Conservation (phyloP, 352 stramenopile genomes). For the Pythium dissimile region DNA sequence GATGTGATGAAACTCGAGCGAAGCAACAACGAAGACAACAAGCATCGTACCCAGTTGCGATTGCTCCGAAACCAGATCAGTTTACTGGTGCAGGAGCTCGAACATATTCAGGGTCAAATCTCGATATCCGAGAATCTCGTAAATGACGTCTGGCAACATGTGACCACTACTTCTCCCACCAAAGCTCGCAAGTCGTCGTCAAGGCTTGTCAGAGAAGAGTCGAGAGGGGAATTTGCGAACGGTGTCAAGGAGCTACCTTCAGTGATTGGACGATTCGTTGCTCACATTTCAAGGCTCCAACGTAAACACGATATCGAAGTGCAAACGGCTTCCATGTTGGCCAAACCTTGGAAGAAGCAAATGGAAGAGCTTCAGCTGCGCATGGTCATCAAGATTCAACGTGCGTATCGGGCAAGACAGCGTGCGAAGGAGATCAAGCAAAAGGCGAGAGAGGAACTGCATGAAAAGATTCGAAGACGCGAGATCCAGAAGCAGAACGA, state of each 20-base stretch:
- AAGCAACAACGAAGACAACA: constrained; percentile 36
- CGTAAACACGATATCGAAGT: constrained; percentile 53
- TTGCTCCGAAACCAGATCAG: constrained; percentile 56
- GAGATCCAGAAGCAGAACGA: constrained; percentile 48
- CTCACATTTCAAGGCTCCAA: constrained; percentile 46
- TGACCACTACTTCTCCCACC: constrained; percentile 23
- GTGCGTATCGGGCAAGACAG: constrained; percentile 49
- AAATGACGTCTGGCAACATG: constrained; percentile 57
- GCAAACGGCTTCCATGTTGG: constrained; percentile 45
- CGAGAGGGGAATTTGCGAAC: constrained; percentile 2
- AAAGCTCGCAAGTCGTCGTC: neutral
- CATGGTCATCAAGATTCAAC: constrained; percentile 74
- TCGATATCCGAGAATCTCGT: constrained; percentile 39
- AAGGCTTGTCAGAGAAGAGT: neutral
- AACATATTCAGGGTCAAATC: constrained; percentile 57
- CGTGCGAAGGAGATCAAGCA: constrained; percentile 37
- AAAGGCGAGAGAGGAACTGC: constrained; percentile 44
- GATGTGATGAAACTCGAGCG: constrained; percentile 60
- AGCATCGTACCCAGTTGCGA: constrained; percentile 50
- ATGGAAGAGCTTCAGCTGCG: constrained; percentile 61
- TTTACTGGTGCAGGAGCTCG: constrained; percentile 58
- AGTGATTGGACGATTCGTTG: constrained; percentile 60
- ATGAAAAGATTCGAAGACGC: constrained; percentile 45
- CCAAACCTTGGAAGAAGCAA: constrained; percentile 66
- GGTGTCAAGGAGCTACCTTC: constrained; percentile 40